These are phyloP conservation scores for Kodamaea jinghongensis DNA, from an alignment of 805 yeast genomes.

Conservation along the genomic window DNA sequence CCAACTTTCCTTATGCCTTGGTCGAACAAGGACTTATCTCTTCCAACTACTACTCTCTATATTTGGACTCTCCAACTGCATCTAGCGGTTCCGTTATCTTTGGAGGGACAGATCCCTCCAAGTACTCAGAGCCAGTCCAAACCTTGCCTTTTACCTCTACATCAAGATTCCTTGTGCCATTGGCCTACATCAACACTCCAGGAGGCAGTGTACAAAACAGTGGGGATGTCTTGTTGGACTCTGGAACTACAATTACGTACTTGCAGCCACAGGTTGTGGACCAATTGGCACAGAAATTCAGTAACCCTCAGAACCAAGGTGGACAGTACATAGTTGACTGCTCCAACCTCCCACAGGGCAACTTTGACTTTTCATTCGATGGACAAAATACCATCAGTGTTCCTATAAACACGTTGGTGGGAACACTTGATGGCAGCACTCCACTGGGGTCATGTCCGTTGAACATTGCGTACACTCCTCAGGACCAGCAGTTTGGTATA, in stretches of 20 bases:
- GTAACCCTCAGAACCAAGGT: neutral
- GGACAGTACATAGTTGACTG: neutral
- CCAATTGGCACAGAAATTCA: neutral
- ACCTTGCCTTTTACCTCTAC: slow-evolving; percentile 20
- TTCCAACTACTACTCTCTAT: slow-evolving; percentile 60
- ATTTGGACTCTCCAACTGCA: slow-evolving; percentile 40
- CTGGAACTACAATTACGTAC: slow-evolving; percentile 11
- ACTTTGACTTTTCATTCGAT: neutral
- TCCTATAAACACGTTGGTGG: neutral
- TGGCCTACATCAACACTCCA: slow-evolving; percentile 3
- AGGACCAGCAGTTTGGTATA: slow-evolving; percentile 5
- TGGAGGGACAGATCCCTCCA: slow-evolving; percentile 69
- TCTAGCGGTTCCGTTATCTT: slow-evolving; percentile 55
- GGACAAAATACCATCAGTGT: neutral
- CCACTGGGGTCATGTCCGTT: neutral
- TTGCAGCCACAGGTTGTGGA: slow-evolving; percentile 7
- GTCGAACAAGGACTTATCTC: slow-evolving; percentile 55
- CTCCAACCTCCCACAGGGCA: neutral
- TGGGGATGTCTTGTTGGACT: slow-evolving; percentile 9
- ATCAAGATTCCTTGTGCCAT: slow-evolving; percentile 4
- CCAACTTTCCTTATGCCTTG: slow-evolving; percentile 65
- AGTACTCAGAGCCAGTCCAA: slow-evolving; percentile 48
- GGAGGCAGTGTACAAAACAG: neutral
- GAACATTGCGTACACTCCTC: too few species aligned
- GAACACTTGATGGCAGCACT: neutral